phyloP scores from a whole-genome alignment of 139 green algal species.

The Spirogloea muscicola region DNA sequence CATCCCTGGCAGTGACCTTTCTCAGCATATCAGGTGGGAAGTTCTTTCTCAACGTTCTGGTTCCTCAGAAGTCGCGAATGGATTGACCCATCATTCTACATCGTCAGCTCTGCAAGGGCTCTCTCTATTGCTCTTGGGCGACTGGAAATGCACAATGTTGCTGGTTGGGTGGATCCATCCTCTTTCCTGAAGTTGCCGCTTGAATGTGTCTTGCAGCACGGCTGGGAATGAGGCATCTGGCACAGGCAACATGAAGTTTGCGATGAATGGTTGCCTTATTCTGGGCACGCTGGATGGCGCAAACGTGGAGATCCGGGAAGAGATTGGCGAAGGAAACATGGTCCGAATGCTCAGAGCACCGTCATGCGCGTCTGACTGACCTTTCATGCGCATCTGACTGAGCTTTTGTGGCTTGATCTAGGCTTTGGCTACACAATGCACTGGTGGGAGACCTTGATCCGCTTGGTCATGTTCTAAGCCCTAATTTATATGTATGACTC shows the following conservation, averaged over 20 bases:
- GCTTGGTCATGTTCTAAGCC: too few species aligned
- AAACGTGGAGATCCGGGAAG: constrained; percentile 97
- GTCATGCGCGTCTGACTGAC: too few species aligned
- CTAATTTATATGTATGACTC: too few species aligned
- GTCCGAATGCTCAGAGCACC: too few species aligned
- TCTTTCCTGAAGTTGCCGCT: background rate
- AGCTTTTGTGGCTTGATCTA: too few species aligned
- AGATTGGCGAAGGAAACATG: constrained; percentile 75
- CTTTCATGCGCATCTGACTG: too few species aligned
- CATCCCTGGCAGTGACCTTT: constrained; percentile 75
- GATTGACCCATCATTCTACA: too few species aligned
- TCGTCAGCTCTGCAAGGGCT: too few species aligned
- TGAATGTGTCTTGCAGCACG: constrained; percentile 51
- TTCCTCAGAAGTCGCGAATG: background rate
- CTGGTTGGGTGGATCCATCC: background rate
- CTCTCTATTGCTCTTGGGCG: too few species aligned
- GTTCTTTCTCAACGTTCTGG: background rate
- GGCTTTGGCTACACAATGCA: too few species aligned
- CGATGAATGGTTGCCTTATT: constrained; percentile 97
- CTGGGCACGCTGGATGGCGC: constrained; percentile 98
- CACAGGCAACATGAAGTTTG: constrained; percentile 99
- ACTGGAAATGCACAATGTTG: background rate
- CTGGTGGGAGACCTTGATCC: too few species aligned
- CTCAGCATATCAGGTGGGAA: constrained; percentile 72
- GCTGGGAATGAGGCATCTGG: constrained; percentile 87